These are phyloP conservation scores for Aspergillus sp. DNA, from an alignment of 2,329 filamentous ascomycete genomes.

Conservation along the genomic window DNA sequence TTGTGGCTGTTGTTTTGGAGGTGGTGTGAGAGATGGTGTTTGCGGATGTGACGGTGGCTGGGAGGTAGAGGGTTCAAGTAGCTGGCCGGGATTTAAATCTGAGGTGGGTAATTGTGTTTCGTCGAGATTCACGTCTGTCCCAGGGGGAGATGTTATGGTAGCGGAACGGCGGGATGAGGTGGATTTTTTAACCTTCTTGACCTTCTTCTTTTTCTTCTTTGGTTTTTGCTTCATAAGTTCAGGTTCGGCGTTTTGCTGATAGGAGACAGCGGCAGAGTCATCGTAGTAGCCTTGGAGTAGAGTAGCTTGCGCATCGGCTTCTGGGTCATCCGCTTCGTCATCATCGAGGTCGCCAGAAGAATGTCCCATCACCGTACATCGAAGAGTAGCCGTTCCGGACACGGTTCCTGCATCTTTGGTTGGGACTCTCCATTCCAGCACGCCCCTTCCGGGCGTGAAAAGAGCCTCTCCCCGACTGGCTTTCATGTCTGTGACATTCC, in stretches of 20 bases:
- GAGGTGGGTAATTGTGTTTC: slow-evolving; percentile 8
- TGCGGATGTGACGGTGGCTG: slow-evolving; percentile 22
- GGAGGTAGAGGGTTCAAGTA: slow-evolving; percentile 15
- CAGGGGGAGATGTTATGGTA: slow-evolving; percentile 18
- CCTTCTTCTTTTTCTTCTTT: slow-evolving; percentile 43
- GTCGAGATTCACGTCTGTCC: slow-evolving; percentile 14
- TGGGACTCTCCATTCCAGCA: slow-evolving; percentile 82
- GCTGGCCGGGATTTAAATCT: slow-evolving; percentile 16
- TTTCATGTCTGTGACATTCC: slow-evolving; percentile 81
- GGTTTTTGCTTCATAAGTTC: slow-evolving; percentile 36
- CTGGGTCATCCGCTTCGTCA: slow-evolving; percentile 36
- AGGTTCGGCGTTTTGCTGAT: slow-evolving; percentile 30
- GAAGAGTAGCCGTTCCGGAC: slow-evolving; percentile 71
- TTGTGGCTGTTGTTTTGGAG: slow-evolving; percentile 15
- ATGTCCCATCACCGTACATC: slow-evolving; percentile 78
- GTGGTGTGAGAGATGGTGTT: slow-evolving; percentile 29
- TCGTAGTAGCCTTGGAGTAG: slow-evolving; percentile 53
- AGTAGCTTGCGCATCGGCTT: slow-evolving; percentile 41
- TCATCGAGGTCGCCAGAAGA: slow-evolving; percentile 55
- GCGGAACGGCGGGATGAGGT: slow-evolving; percentile 31
- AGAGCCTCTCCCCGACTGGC: slow-evolving; percentile 81
- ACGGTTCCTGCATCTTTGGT: slow-evolving; percentile 74
- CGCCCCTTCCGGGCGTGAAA: slow-evolving; percentile 73
- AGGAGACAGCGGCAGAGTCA: slow-evolving; percentile 42
- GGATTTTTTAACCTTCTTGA: slow-evolving; percentile 37